Base-by-base conservation (phyloP, 306 rosid genomes). In the Medicago arabica region DNA sequence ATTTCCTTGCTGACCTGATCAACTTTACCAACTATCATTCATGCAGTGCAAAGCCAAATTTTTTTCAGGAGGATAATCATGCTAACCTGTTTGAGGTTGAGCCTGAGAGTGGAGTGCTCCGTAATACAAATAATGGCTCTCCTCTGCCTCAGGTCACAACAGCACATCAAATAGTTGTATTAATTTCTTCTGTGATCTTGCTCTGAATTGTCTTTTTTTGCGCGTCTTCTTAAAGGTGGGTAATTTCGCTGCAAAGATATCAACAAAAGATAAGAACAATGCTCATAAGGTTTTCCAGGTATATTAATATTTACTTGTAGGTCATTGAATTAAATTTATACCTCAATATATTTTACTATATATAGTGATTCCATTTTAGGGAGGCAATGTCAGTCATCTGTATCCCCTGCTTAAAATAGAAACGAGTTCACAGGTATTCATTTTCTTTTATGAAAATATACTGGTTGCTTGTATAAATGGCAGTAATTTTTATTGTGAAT, bases 61-160 rank as follows among this genome's bases (percentile, higher is more conserved):
- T 95, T 86, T 95, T 95, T 83, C 93, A 84, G 25, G 97, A 95
- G 70, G 96, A 87, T 50, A 92, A 88, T 74, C 96, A 88, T 23
- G 96, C 97, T 72, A 92, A 80, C 85, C 78, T 95, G 64, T 95
- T 92, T 80, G 91, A 90, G 86, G 99, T 95, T 72, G 99, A 88
- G 46, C 92, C 83, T 17, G 91, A 89, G 85, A 89, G 93, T 46
- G 97, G 97, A 79, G 92, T 86, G 97, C 84, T 95, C 65, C 76
- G 88, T 43, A 95, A 95, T 84, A 95, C 99, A 18, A 97, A 95
- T 84, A 90, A 90, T 74, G 99, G 99, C 82, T 92, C 97, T 69
- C 99, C 97, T 38, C 78, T 92, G 88, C 87, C 97, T 70, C 92
- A 88, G 96, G 99, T 92, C 68, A 80, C 66, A 47, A 40, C 67